Conservation (phyloP, 345 rosid species). For the Durio zibethinus region DNA sequence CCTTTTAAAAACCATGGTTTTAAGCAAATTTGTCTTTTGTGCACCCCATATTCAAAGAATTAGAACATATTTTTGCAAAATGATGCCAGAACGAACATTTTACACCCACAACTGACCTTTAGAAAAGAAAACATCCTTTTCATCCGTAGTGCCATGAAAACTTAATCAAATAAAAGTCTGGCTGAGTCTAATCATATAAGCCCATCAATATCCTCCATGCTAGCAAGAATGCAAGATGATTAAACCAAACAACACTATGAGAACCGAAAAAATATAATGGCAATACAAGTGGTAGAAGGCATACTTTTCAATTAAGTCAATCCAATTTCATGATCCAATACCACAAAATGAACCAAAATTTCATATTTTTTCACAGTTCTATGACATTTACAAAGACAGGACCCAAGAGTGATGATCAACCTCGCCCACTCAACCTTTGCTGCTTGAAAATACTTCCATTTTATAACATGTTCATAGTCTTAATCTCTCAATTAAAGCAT, state of each 20-base stretch:
- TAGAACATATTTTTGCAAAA: neutral
- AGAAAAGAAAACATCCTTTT: neutral
- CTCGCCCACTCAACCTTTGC: neutral
- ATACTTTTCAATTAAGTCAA: neutral
- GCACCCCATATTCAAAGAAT: neutral
- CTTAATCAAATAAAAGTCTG: neutral
- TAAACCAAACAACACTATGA: neutral
- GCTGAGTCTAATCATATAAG: neutral
- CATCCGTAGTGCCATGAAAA: neutral
- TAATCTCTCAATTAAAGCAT: constrained; percentile 7
- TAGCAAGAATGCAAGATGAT: neutral
- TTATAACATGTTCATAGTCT: neutral
- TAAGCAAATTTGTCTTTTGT: neutral
- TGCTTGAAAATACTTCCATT: neutral
- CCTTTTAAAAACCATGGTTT: neutral
- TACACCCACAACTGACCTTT: neutral
- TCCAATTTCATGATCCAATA: neutral
- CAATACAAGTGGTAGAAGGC: neutral
- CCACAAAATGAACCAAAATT: neutral
- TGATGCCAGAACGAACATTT: constrained; percentile 1
- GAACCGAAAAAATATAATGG: neutral
- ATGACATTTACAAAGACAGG: neutral
- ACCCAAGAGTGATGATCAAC: constrained; percentile 6
- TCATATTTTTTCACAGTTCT: neutral
- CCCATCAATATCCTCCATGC: neutral